Evolutionary conservation across 192 early-diverging fungal species (phyloP).

Genomic region (Lobosporangium transversale): DNA sequence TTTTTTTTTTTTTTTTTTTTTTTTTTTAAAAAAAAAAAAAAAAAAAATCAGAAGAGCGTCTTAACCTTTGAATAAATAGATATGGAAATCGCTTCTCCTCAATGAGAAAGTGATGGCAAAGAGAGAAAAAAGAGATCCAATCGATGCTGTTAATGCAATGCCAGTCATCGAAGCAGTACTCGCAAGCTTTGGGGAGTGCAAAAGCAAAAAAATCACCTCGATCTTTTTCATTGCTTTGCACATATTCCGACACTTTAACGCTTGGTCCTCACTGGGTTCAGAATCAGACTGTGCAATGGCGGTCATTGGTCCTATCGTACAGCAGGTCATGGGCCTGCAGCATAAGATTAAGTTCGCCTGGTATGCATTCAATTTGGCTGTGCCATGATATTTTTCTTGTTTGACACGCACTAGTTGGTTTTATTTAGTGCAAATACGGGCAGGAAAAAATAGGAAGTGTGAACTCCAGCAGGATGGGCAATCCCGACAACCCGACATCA

Average conservation of each 20-base stretch:
- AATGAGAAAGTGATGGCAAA: slow-evolving; percentile 18
- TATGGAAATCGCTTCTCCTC: background rate
- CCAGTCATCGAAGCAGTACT: slow-evolving; percentile 22
- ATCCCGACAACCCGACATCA: slow-evolving; percentile 14
- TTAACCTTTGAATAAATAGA: slow-evolving; percentile 16
- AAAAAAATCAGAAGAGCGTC: too few relatives aligned
- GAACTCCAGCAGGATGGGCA: slow-evolving; percentile 25
- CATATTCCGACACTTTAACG: slow-evolving; percentile 24
- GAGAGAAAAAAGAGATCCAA: slow-evolving; percentile 3
- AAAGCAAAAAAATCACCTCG: slow-evolving; percentile 20
- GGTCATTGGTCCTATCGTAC: slow-evolving; percentile 26
- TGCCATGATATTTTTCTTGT: background rate
- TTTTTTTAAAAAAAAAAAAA: too few relatives aligned
- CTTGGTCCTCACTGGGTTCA: slow-evolving; percentile 6
- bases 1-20: too few relatives aligned
- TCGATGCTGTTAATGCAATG: slow-evolving; percentile 5
- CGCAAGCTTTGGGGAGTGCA: slow-evolving; percentile 19
- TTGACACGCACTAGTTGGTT: background rate
- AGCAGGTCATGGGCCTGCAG: slow-evolving; percentile 27
- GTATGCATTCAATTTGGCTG: background rate
- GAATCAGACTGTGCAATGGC: slow-evolving; percentile 28
- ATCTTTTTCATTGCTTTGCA: slow-evolving; percentile 28
- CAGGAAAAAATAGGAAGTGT: slow-evolving; percentile 10
- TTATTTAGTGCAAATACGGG: slow-evolving; percentile 20
- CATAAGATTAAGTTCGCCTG: slow-evolving; percentile 27